A percentile compares a stretch with the other conserved stretches of the same genome.
Conservation (phyloP, 345 rosid species). For the Pugionium cornutum region DNA sequence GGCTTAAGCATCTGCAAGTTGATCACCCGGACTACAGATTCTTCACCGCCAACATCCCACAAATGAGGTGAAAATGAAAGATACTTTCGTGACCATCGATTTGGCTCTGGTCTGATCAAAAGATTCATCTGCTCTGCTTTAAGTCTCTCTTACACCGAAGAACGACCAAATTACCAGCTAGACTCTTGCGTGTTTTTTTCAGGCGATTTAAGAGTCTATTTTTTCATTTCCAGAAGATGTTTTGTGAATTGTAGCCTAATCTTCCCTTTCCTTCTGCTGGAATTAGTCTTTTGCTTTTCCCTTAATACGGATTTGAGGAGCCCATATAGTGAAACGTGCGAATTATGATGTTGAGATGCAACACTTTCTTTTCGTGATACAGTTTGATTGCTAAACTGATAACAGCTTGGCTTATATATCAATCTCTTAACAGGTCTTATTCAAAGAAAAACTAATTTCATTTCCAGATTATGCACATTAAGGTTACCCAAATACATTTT, state of each 20-base stretch:
- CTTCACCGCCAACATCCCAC: conserved; percentile 57
- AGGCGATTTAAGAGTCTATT: conserved; percentile 31
- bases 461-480: conserved; percentile 30
- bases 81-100: conserved; percentile 14
- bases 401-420: conserved; percentile 23
- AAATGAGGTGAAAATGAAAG: conserved; percentile 42
- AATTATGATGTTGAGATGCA: conserved; percentile 32
- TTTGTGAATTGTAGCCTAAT: conserved; percentile 37
- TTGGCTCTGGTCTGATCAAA: conserved; percentile 21
- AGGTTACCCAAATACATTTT: conserved; percentile 2
- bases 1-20: conserved; percentile 70
- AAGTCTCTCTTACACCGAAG: conserved; percentile 35
- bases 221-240: conserved; percentile 30
- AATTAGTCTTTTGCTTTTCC: conserved; percentile 27
- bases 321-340: conserved; percentile 27
- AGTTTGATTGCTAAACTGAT: conserved; percentile 17
- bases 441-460: conserved; percentile 19
- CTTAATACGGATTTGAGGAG: conserved; percentile 30
- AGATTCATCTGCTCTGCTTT: neutral
- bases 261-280: conserved; percentile 5
- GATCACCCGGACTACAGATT: conserved; percentile 77
- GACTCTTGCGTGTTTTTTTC: conserved; percentile 43
- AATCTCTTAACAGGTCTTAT: neutral
- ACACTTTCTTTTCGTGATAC: conserved; percentile 29
- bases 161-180: conserved; percentile 16